Conservation (phyloP, 2,329 filamentous ascomycete species). For the Nigrograna mackinnonii region DNA sequence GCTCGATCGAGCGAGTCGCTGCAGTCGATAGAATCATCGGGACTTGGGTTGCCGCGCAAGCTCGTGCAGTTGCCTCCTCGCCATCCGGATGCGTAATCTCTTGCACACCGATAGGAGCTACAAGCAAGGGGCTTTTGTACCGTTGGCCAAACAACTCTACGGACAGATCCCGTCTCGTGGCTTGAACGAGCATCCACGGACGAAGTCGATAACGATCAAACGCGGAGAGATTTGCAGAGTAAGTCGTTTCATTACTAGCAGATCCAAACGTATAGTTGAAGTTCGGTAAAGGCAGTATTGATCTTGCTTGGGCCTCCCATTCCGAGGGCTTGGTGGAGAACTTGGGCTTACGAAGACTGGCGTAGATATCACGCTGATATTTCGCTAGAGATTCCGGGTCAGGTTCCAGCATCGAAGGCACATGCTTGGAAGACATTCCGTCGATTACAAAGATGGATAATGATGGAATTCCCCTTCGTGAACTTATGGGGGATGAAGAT, state of each 20-base stretch:
- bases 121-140: slow-evolving; percentile 58
- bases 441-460: not conserved
- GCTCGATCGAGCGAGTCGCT: slow-evolving; percentile 65
- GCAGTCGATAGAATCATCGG: slow-evolving; percentile 72
- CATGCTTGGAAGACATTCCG: not conserved
- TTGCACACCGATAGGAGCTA: slow-evolving; percentile 73
- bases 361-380: slow-evolving; percentile 44
- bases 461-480: no score
- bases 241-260: slow-evolving; percentile 41
- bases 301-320: slow-evolving; percentile 42
- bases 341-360: slow-evolving; percentile 36
- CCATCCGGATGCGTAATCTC: slow-evolving; percentile 67
- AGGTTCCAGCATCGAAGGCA: slow-evolving; percentile 24
- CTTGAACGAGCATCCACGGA: slow-evolving; percentile 45
- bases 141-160: slow-evolving; percentile 42
- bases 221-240: slow-evolving; percentile 40
- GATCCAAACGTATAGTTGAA: slow-evolving; percentile 45
- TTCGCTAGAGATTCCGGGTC: slow-evolving; percentile 36
- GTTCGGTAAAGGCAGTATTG: slow-evolving; percentile 38
- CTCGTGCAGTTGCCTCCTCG: slow-evolving; percentile 66
- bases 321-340: slow-evolving; percentile 45
- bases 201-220: slow-evolving; percentile 44
- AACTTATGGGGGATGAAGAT: no score
- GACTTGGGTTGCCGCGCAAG: slow-evolving; percentile 62
- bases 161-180: slow-evolving; percentile 35